Percentiles rank a stretch among this genome's conserved stretches.
These are phyloP conservation scores for Starmerella bombicola DNA, from an alignment of 805 yeast species.

Conservation along the genomic window DNA sequence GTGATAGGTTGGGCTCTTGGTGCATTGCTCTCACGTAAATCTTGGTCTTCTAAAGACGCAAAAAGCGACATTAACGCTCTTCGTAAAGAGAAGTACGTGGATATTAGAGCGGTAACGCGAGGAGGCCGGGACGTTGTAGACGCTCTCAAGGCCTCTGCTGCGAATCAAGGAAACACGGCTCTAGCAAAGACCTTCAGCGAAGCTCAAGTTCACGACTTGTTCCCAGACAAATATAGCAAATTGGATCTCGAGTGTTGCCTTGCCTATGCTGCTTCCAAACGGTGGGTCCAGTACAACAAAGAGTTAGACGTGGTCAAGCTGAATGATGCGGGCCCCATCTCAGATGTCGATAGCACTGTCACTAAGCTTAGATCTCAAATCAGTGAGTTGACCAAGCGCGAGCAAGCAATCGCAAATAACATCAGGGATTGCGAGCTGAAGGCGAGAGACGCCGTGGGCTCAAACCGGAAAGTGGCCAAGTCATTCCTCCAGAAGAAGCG, in stretches of 20 bases:
- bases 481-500: conserved; percentile 17
- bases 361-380: conserved; percentile 14
- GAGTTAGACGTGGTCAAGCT: conserved; percentile 19
- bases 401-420: conserved; percentile 16
- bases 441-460: conserved; percentile 14
- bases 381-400: conserved; percentile 18
- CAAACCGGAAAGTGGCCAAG: conserved; percentile 14
- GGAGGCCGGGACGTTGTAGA: conserved; percentile 9
- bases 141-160: conserved; percentile 7
- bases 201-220: conserved; percentile 9
- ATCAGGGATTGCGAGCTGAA: conserved; percentile 22
- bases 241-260: conserved; percentile 24
- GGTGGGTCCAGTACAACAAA: conserved; percentile 14
- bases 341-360: conserved; percentile 14
- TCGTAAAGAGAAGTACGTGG: conserved; percentile 23
- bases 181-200: conserved; percentile 7
- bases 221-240: conserved; percentile 14
- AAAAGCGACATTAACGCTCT: conserved; percentile 17
- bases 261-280: conserved; percentile 22
- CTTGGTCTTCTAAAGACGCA: conserved; percentile 21
- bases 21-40: conserved; percentile 13
- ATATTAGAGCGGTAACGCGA: conserved; percentile 15
- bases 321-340: conserved; percentile 7
- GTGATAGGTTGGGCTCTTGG: conserved; percentile 11
- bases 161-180: conserved; percentile 8